Evolutionary conservation across 352 stramenopile species (phyloP).

Genomic region (Halophytophthora polymorphica): DNA sequence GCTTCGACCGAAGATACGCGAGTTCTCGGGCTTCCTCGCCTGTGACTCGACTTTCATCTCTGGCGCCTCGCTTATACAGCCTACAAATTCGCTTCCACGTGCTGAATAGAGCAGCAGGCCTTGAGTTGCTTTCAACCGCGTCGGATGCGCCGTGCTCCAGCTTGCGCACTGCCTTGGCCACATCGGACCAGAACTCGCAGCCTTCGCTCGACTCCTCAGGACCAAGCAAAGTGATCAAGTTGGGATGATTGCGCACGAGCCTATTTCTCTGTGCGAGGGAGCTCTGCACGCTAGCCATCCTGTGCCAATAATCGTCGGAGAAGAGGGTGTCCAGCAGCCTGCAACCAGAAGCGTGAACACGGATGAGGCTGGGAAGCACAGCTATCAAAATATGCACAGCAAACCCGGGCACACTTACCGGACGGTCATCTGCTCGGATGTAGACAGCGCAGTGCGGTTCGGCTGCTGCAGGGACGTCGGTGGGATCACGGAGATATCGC

Average conservation of each 20-base stretch:
- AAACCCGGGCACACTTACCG: background rate
- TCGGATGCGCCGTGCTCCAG: background rate
- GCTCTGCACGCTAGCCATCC: slow-evolving; percentile 11
- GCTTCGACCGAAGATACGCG: slow-evolving; percentile 3
- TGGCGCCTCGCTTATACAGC: slow-evolving; percentile 3
- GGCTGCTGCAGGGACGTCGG: background rate
- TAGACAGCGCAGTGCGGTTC: background rate
- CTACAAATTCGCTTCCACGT: slow-evolving; percentile 8
- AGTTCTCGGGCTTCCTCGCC: background rate
- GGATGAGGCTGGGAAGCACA: background rate
- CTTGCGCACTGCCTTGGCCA: background rate
- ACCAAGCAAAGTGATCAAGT: slow-evolving; percentile 19
- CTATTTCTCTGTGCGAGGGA: slow-evolving; percentile 12
- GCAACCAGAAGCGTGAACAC: background rate
- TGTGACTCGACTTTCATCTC: background rate
- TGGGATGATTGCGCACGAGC: slow-evolving; percentile 20
- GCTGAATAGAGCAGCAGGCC: slow-evolving; percentile 5
- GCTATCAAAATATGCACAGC: background rate
- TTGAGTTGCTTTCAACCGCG: background rate
- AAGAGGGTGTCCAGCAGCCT: slow-evolving; percentile 16
- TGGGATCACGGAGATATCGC: background rate
- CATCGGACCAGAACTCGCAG: slow-evolving; percentile 13
- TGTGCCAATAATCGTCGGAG: slow-evolving; percentile 17
- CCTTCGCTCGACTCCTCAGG: slow-evolving; percentile 12
- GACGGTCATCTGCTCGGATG: background rate